Base-by-base conservation (phyloP, 2,329 filamentous ascomycete genomes). In the Diaporthe sp. region DNA sequence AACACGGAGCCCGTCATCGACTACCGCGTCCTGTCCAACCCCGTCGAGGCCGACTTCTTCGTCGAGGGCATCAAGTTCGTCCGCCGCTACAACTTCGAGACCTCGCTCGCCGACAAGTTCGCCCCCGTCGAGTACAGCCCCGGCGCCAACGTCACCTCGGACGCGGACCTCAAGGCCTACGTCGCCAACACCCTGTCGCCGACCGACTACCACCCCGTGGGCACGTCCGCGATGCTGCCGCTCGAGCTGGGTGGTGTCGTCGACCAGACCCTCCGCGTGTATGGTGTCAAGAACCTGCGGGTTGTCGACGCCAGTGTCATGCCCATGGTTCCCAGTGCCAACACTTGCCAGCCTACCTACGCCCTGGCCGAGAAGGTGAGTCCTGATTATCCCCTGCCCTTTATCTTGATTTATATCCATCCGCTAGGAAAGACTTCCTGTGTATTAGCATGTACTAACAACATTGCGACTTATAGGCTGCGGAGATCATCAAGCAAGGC, bases 241-340 rank as follows among this genome's bases (percentile, higher is more conserved):
- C 80, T 80, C 17, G 81, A 82, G 44, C 79, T 84, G 9, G 85
- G 85, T 9, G 85, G 85, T 42, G 85, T 87, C 19, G 85, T 87
- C 1, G 82, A 84, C 74, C 77, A 83, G 71, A 78, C 82, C 12
- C 78, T 87, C 31, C 76, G 82, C 44, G 86, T 87, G 0, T 86
- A 68, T 9, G 46, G 65, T 17, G 83, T 82, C 22, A 79, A 80
- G 51, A 85, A 84, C 71, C 78, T 87, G 57, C 81, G 85, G 17
- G 80, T 87, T 37, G 84, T 86, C 4, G 86, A 87, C 75, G 83
- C 83, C 8, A 83, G 83, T 42, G 81, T 87, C 51, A 83, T 86
- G 39, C 86, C 86, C 13, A 78, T 86, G 55, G 81, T 86, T 42
- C 85, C 85, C 8, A 75, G 79, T 28, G 80, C 80, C 8, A 82